A percentile compares a stretch with the other conserved stretches of the same genome.
Evolutionary conservation across 257 asterid species (phyloP).

Genomic region (Haberlea rhodopensis): DNA sequence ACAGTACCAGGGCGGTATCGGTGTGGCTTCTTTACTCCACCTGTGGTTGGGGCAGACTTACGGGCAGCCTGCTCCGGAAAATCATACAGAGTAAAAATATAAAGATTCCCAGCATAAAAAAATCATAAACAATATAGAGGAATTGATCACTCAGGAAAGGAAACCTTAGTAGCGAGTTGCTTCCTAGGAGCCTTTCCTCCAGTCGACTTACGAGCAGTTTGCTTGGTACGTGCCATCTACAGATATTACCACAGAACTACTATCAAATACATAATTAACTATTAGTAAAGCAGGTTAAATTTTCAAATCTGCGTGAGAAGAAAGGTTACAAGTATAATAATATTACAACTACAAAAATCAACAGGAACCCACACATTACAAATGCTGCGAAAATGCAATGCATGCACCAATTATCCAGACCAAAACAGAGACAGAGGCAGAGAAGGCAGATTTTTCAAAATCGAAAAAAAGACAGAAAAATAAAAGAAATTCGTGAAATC

Average conservation of each 20-base stretch:
- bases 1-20: slow-evolving; percentile 61
- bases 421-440: not conserved
- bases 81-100: not conserved
- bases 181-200: slow-evolving; percentile 66
- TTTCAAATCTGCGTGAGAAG: not conserved
- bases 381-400: too few relatives aligned
- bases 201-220: slow-evolving; percentile 60
- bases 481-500: too few relatives aligned
- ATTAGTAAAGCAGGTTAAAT: too few relatives aligned
- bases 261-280: not conserved
- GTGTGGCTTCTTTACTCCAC: slow-evolving; percentile 62
- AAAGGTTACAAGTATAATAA: too few relatives aligned
- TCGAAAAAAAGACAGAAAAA: not conserved
- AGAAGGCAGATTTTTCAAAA: not conserved
- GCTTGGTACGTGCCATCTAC: slow-evolving; percentile 63
- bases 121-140: not conserved
- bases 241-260: not conserved
- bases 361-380: too few relatives aligned
- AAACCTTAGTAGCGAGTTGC: slow-evolving; percentile 57
- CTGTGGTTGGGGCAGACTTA: slow-evolving; percentile 60
- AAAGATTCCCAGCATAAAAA: not conserved
- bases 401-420: too few relatives aligned
- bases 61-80: slow-evolving; percentile 44
- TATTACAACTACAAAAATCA: too few relatives aligned
- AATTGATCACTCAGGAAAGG: not conserved